phyloP scores from a whole-genome alignment of 73 alveolate species.

The Paramecium biaurelia region DNA sequence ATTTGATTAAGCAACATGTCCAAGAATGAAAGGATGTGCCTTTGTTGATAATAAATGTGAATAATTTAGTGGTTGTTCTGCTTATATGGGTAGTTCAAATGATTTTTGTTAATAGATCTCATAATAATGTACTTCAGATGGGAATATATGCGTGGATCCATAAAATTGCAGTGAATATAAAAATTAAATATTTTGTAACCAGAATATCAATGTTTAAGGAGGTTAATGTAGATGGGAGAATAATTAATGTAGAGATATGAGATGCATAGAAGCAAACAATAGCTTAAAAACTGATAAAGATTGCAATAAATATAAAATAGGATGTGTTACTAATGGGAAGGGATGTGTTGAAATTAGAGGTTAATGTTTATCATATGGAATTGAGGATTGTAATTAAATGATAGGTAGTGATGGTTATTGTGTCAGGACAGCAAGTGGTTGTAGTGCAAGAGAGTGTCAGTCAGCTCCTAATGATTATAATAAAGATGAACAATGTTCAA shows the following conservation, averaged over 20 bases:
- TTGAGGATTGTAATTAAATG: not conserved
- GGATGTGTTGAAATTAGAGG: slow-evolving; percentile 10
- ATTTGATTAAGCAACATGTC: not conserved
- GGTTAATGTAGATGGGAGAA: not conserved
- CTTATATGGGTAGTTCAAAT: not conserved
- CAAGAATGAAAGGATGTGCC: not conserved
- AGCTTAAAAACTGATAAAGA: not conserved
- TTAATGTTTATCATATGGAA: not conserved
- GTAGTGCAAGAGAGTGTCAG: not conserved
- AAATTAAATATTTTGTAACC: not conserved
- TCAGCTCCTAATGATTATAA: not conserved
- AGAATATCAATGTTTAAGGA: not conserved
- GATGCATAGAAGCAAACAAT: not conserved
- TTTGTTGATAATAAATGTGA: not conserved
- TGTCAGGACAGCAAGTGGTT: not conserved
- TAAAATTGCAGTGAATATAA: not conserved
- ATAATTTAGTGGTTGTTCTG: slow-evolving; percentile 6
- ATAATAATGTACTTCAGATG: not conserved
- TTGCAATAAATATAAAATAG: not conserved
- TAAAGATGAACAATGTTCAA: not conserved
- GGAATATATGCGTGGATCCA: not conserved
- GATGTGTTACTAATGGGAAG: slow-evolving; percentile 22
- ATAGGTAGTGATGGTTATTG: slow-evolving; percentile 38
- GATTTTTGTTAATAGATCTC: not conserved
- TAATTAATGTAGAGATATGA: not conserved